Base-by-base conservation (phyloP, 2,329 filamentous ascomycete genomes). In the Fusarium sp. region DNA sequence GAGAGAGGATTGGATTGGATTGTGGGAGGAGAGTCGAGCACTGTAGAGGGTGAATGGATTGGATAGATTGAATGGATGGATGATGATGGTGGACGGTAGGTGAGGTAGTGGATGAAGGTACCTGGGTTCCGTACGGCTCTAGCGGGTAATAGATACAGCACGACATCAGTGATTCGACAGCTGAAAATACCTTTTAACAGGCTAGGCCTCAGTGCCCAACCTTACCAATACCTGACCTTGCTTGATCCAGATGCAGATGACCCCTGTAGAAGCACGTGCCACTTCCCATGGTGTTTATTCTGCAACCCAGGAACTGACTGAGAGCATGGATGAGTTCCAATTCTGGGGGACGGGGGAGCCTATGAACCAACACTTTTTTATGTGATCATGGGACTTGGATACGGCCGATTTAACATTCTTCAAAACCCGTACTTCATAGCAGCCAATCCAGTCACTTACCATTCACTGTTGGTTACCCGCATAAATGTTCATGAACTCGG, bases 261-360 rank as follows among this genome's bases (percentile, higher is more conserved):
- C 76, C 76, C 76, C 71, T 78, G 76, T 70, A 68, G 67, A 70
- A 48, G 76, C 76, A 78, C 76, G 76, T 75, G 76, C 76, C 76
- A 75, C 47, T 48, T 44, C 30, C 24, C 38, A 50, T 71, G 61
- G 65, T 61, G 53, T 70, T 65, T 65, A 58, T 57, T 57, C 26
- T 54, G 35, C 30, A 42, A 24, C 47, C 59, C 58, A 48, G 60
- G 47, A 72, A 50, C 55, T 41, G 33, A 35, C n/a, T n/a, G 47
- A 31, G 22, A 33, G 39, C n/a, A 47, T 48, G 62, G 33, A 30
- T 39, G 15, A 54, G 50, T 18, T 39, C 45, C 51, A 55, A 55
- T 38, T 47, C 62, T 39, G 47, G 39, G 58, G 59, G n/a, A 33
- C 18, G n/a, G 48, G 42, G 39, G 14, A 28, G 26, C 36, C 45